A percentile compares a stretch with the other conserved stretches of the same genome.
These are phyloP conservation scores for Corinectria fuckeliana DNA, from an alignment of 2,329 filamentous ascomycete species.

Conservation along the genomic window DNA sequence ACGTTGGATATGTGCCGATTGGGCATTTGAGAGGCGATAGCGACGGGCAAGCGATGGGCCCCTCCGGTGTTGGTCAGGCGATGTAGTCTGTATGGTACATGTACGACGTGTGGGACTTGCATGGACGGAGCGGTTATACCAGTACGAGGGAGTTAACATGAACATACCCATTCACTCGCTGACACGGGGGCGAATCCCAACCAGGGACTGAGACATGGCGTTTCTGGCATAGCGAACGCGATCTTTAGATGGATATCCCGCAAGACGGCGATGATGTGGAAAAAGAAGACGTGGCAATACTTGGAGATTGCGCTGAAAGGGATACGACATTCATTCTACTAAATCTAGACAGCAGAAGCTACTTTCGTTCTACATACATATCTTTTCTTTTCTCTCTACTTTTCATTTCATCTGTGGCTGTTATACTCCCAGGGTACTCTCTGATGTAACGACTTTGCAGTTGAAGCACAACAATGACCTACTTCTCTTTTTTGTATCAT, in stretches of 20 bases:
- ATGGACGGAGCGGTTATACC: constrained; percentile 8
- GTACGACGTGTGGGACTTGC: not conserved
- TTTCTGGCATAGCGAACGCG: constrained; percentile 17
- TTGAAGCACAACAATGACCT: too few relatives aligned
- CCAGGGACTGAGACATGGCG: constrained; percentile 17
- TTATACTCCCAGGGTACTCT: not conserved
- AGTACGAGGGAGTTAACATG: not conserved
- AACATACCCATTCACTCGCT: constrained; percentile 6
- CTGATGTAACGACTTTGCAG: too few relatives aligned
- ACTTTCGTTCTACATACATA: constrained; percentile 14
- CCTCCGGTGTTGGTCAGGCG: constrained; percentile 8
- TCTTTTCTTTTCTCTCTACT: constrained; percentile 2
- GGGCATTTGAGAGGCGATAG: constrained; percentile 14
- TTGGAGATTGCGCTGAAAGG: constrained; percentile 8
- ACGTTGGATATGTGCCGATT: constrained; percentile 14
- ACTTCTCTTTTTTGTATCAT: too few relatives aligned
- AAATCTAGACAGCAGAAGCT: constrained; percentile 13
- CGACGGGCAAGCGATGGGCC: not conserved
- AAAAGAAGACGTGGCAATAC: constrained; percentile 9
- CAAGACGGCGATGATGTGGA: constrained; percentile 6
- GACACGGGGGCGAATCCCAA: constrained; percentile 10
- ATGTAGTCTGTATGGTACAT: constrained; percentile 9
- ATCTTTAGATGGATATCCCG: constrained; percentile 18
- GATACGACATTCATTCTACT: constrained; percentile 7
- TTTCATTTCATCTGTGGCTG: not conserved